phyloP scores from a whole-genome alignment of 2,329 filamentous ascomycete genomes.

The Aspergillus melleus region DNA sequence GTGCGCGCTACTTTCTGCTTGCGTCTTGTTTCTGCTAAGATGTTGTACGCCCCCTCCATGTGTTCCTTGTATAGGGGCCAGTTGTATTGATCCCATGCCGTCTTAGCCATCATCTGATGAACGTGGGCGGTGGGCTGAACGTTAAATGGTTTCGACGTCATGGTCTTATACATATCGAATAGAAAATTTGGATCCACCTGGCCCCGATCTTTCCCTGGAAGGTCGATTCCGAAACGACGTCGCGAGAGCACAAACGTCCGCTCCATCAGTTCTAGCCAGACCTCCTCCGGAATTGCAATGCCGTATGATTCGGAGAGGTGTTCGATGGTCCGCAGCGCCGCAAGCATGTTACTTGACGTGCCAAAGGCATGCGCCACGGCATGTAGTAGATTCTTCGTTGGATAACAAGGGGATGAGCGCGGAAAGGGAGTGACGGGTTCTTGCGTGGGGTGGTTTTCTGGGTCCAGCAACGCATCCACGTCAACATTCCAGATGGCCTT shows the following conservation, averaged over 20 bases:
- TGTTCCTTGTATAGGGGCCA: conserved; percentile 26
- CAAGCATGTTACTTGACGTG: conserved; percentile 62
- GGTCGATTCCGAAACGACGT: conserved; percentile 37
- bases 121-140: conserved; percentile 59
- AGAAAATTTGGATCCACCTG: conserved; percentile 48
- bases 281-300: conserved; percentile 55
- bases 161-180: conserved; percentile 57
- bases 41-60: conserved; percentile 31
- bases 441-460: conserved; percentile 28
- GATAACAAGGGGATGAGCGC: conserved; percentile 56
- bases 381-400: conserved; percentile 60
- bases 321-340: conserved; percentile 61
- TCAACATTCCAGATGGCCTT: conserved; percentile 57
- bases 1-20: conserved; percentile 27
- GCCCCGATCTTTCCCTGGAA: conserved; percentile 26
- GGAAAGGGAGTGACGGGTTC: conserved; percentile 43
- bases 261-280: conserved; percentile 68
- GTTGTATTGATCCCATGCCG: conserved; percentile 19
- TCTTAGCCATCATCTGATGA: conserved; percentile 42
- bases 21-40: conserved; percentile 29
- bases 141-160: conserved; percentile 60
- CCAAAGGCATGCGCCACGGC: conserved; percentile 69
- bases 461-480: conserved; percentile 40
- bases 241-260: conserved; percentile 64
- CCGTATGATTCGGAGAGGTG: conserved; percentile 61